These are phyloP conservation scores for Globisporangium cylindrosporum DNA, from an alignment of 352 stramenopile genomes.

Conservation along the genomic window DNA sequence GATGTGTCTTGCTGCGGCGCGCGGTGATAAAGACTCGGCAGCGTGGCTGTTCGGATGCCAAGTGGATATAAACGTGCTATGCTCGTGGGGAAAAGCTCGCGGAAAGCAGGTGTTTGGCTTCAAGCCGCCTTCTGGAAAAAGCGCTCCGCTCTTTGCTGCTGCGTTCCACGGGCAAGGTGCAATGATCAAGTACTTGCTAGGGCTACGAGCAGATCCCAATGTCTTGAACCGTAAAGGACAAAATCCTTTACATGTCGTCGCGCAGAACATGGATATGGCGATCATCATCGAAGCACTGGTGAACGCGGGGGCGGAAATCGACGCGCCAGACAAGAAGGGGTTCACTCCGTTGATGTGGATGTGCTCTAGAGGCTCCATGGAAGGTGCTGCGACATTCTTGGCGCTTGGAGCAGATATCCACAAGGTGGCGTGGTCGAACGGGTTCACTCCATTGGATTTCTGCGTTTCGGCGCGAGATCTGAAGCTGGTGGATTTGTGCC, in stretches of 20 bases:
- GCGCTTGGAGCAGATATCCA: conserved; percentile 66
- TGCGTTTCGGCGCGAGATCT: conserved; percentile 34
- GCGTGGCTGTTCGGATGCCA: conserved; percentile 50
- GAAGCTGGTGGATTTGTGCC: conserved; percentile 62
- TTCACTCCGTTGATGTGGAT: conserved; percentile 82
- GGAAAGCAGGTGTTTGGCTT: conserved; percentile 76
- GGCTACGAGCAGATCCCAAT: conserved; percentile 46
- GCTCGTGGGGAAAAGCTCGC: conserved; percentile 65
- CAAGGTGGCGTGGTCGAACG: conserved; percentile 70
- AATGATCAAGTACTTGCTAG: conserved; percentile 70
- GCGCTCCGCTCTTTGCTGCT: conserved; percentile 62
- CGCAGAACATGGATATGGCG: conserved; percentile 49
- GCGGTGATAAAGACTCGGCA: conserved; percentile 69
- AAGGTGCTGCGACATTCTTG: conserved; percentile 69
- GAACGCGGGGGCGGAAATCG: conserved; percentile 49
- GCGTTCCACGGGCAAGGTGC: conserved; percentile 47
- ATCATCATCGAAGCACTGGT: conserved; percentile 65
- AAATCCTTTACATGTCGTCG: conserved; percentile 67
- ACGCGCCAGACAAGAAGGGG: conserved; percentile 60
- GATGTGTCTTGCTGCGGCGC: conserved; percentile 60
- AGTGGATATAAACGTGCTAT: conserved; percentile 61
- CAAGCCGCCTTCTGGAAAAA: conserved; percentile 49
- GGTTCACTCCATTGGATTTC: conserved; percentile 69
- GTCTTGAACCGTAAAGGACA: conserved; percentile 55
- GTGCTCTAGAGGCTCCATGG: conserved; percentile 51